Evolutionary conservation across 2,329 filamentous ascomycete species (phyloP).

Genomic region (Stemphylium beticola): DNA sequence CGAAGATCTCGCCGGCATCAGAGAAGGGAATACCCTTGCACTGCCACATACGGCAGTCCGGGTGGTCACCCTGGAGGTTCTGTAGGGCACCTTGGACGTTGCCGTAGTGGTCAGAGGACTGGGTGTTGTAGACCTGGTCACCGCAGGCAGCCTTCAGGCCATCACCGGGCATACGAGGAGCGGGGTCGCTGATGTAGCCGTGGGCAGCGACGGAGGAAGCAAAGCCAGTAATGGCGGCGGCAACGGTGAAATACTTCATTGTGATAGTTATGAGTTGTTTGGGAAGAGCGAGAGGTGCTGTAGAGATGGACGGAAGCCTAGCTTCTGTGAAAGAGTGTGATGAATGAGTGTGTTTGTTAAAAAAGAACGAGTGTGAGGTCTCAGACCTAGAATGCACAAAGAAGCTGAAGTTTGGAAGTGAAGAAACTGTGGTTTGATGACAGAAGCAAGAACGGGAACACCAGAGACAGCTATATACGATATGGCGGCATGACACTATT

Average conservation of each 20-base stretch:
- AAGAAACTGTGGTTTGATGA: conserved; percentile 29
- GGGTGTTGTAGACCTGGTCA: conserved; percentile 61
- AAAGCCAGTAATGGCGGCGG: conserved; percentile 52
- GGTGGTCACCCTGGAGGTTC: conserved; percentile 52
- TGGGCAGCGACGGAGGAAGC: conserved; percentile 59
- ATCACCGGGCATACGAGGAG: conserved; percentile 57
- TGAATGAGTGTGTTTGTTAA: conserved; percentile 36
- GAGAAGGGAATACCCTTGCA: conserved; percentile 65
- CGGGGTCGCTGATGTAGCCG: conserved; percentile 59
- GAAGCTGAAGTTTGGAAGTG: conserved; percentile 33
- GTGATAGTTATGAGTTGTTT: conserved; percentile 30
- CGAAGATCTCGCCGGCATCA: conserved; percentile 59
- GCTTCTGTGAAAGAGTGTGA: conserved; percentile 39
- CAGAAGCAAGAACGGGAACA: conserved; percentile 3
- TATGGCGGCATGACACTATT: conserved; percentile 12
- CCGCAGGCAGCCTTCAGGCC: conserved; percentile 62
- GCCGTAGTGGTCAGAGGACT: conserved; percentile 61
- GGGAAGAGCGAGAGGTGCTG: conserved; percentile 15
- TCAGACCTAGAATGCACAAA: conserved; percentile 43
- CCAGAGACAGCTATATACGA: conserved; percentile 29
- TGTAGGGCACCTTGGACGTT: conserved; percentile 64
- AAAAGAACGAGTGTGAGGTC: conserved; percentile 49
- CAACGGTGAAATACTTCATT: conserved; percentile 54
- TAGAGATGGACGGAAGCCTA: conserved; percentile 40
- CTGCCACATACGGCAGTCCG: conserved; percentile 62